Evolutionary conservation across 441 rosid genomes (phyloP), one percentile per base, ranked within the genome.

Genomic region (Erysimum pusillum): DNA sequence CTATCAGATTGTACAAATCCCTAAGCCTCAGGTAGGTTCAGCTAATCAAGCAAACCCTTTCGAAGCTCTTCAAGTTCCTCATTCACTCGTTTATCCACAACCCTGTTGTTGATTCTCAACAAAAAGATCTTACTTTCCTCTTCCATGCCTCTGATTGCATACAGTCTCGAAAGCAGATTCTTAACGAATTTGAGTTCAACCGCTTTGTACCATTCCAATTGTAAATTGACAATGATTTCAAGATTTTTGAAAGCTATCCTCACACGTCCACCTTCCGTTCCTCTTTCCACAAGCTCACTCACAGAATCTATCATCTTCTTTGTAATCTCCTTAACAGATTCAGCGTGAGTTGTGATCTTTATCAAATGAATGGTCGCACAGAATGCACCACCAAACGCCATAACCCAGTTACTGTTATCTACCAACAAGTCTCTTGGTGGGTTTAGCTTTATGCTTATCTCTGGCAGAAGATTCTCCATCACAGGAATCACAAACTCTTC

Each of bases 231-330:
- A 13, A 60, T 60, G n/a, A 3, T 48, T 35, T 71, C 67, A 14
- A 71, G 1, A 5, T 71, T 48, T 20, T 36, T 46, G 2, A 71
- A 59, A 8, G 11, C 75, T 60, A 60, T 72, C 49, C 51, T 72
- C 51, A 62, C 68, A 6, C 39, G 4, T 0, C 69, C 76, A 18
- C 62, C 69, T 62, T 72, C 69, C 76, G 36, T 70, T 7, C 15
- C 12, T 25, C 65, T 69, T 31, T 1, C 42, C 57, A 45, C 66
- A 13, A 70, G 75, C 56, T 18, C 10, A 31, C 11, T 54, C 46
- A 45, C 59, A 4, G 57, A 44, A 2, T 31, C 41, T 58, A 57
- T 7, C 74, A 70, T 70, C 34, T 18, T 46, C 12, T 58, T 0
- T 8, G 20, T 18, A 25, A 42, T 41, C 35, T 36, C 48, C 3